phyloP scores from a whole-genome alignment of 257 asterid species.

The Scutellaria barbata region DNA sequence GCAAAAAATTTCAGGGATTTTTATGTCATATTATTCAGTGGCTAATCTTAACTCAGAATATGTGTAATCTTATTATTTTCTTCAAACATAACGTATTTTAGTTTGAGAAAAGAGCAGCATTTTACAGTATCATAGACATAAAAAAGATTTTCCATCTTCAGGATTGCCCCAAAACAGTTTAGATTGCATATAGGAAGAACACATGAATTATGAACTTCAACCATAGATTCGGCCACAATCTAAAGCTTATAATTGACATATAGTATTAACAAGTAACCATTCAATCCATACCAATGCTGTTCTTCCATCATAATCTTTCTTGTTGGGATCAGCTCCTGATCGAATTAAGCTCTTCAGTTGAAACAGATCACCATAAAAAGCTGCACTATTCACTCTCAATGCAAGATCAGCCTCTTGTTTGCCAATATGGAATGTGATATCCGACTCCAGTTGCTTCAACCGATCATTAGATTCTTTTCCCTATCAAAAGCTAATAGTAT shows the following conservation, averaged over 20 bases:
- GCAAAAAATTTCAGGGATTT: neutral
- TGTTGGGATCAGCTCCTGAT: conserved; percentile 93
- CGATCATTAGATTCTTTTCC: conserved; percentile 73
- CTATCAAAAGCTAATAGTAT: conserved; percentile 39
- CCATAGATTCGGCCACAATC: too few relatives aligned
- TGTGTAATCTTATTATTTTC: neutral
- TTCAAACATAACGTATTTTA: neutral
- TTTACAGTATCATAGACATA: neutral
- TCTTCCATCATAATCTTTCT: conserved; percentile 86
- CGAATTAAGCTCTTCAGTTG: conserved; percentile 73
- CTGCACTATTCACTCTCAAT: conserved; percentile 80
- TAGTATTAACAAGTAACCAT: neutral
- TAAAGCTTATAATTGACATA: neutral
- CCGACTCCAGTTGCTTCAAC: conserved; percentile 78
- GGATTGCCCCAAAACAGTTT: neutral
- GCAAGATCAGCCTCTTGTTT: conserved; percentile 96
- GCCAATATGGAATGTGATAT: conserved; percentile 67
- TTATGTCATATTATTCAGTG: too few relatives aligned
- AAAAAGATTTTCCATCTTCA: too few relatives aligned
- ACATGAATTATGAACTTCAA: too few relatives aligned
- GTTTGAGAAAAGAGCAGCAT: neutral
- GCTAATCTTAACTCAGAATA: too few relatives aligned
- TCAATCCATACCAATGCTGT: conserved; percentile 69
- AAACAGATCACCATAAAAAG: conserved; percentile 77
- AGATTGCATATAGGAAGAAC: neutral